These are phyloP conservation scores for Serpula lacrymans DNA, from an alignment of 768 basidiomycete species.

Conservation along the genomic window DNA sequence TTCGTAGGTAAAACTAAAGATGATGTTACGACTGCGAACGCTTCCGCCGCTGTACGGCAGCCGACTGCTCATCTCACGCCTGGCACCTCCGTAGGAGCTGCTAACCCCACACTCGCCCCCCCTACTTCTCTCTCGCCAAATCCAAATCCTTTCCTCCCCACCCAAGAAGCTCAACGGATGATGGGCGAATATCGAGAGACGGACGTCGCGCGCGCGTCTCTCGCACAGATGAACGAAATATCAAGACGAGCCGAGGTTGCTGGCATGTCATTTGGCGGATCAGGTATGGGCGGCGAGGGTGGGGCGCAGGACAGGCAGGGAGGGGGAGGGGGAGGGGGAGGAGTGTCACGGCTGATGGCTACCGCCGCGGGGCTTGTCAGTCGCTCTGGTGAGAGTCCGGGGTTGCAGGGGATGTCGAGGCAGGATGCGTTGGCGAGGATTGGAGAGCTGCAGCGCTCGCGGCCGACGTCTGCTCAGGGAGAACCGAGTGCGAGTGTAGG, in stretches of 20 bases:
- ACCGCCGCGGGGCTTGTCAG: conserved; percentile 25
- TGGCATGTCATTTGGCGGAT: conserved; percentile 37
- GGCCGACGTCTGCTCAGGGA: conserved; percentile 12
- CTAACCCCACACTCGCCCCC: conserved; percentile 7
- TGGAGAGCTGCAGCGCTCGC: conserved; percentile 41
- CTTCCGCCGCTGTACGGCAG: too few species aligned
- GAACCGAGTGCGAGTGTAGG: conserved; percentile 7
- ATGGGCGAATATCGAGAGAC: conserved; percentile 46
- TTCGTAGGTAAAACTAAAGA: conserved; percentile 23
- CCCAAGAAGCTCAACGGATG: conserved; percentile 52
- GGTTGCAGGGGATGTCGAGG: conserved; percentile 7
- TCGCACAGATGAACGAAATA: conserved; percentile 78
- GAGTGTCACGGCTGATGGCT: conserved; percentile 18
- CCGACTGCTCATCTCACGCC: conserved; percentile 26
- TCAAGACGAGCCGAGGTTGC: conserved; percentile 56
- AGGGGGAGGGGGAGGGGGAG: conserved; percentile 8
- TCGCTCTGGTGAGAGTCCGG: conserved; percentile 13
- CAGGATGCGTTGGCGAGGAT: conserved; percentile 52
- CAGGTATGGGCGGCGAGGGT: conserved; percentile 15
- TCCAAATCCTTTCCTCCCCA: conserved; percentile 55
- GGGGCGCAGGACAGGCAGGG: conserved; percentile 9
- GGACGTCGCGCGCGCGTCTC: conserved; percentile 64
- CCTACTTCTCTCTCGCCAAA: conserved; percentile 18
- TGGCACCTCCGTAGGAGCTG: neutral
- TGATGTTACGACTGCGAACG: conserved; percentile 4